These are phyloP conservation scores for Nemania bipapillata DNA, from an alignment of 2,329 filamentous ascomycete species.

Conservation along the genomic window DNA sequence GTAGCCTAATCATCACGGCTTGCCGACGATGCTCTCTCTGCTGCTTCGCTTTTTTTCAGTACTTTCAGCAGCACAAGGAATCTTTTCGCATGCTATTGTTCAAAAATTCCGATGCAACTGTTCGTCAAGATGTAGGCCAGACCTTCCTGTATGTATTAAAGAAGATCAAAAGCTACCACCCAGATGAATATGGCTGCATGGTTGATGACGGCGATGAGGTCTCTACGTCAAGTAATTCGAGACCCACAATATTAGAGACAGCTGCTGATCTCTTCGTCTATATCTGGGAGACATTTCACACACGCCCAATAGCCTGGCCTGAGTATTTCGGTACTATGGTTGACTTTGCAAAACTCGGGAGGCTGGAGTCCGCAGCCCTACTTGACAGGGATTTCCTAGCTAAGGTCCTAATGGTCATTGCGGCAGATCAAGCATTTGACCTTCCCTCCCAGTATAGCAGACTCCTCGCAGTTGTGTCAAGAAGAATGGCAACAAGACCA, in stretches of 20 bases:
- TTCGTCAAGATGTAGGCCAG: conserved; percentile 65
- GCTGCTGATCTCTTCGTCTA: conserved; percentile 62
- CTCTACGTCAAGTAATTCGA: conserved; percentile 30
- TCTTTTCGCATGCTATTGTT: conserved; percentile 73
- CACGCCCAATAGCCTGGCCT: conserved; percentile 74
- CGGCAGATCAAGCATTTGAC: conserved; percentile 65
- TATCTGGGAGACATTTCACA: conserved; percentile 72
- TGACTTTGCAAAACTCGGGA: conserved; percentile 72
- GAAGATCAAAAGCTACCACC: conserved; percentile 62
- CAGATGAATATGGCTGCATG: conserved; percentile 58
- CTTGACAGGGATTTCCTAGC: conserved; percentile 70
- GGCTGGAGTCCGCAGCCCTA: conserved; percentile 66
- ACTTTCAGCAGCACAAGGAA: conserved; percentile 66
- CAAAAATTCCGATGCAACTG: conserved; percentile 64
- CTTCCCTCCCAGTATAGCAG: conserved; percentile 66
- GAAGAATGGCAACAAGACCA: conserved; percentile 62
- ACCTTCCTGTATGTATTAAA: conserved; percentile 65
- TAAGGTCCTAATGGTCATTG: conserved; percentile 68
- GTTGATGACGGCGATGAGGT: conserved; percentile 46
- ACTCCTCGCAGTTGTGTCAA: conserved; percentile 64
- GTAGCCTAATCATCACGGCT: conserved; percentile 60
- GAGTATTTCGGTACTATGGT: conserved; percentile 78
- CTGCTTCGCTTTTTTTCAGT: conserved; percentile 69
- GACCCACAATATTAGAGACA: conserved; percentile 53
- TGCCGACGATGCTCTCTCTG: conserved; percentile 65